These are phyloP conservation scores for Fusarium zealandicum DNA, from an alignment of 2,329 filamentous ascomycete species.

Conservation along the genomic window DNA sequence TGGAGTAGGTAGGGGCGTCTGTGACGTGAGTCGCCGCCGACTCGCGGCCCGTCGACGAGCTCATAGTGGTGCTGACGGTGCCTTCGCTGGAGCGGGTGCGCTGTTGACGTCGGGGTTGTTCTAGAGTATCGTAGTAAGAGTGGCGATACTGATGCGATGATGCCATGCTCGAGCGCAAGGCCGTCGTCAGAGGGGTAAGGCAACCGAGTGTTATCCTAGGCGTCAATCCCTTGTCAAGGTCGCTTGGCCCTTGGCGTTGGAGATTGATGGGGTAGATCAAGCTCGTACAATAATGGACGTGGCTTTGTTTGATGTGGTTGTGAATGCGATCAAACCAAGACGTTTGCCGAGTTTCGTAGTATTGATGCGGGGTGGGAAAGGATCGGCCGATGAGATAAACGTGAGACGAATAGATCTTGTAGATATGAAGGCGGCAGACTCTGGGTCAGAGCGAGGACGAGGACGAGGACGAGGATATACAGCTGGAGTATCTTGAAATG, in stretches of 20 bases:
- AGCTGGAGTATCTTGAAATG: slow-evolving; percentile 8
- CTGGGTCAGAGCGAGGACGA: slow-evolving; percentile 5
- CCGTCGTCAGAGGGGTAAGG: slow-evolving; percentile 16
- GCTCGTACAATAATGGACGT: neutral
- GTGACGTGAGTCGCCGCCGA: slow-evolving; percentile 86
- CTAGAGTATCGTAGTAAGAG: slow-evolving; percentile 57
- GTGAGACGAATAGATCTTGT: slow-evolving; percentile 8
- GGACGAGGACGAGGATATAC: slow-evolving; percentile 3
- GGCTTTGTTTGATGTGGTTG: slow-evolving; percentile 6
- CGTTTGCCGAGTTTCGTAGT: slow-evolving; percentile 12
- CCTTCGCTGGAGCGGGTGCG: slow-evolving; percentile 81
- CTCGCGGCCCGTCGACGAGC: slow-evolving; percentile 75
- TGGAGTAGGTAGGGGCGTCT: slow-evolving; percentile 91
- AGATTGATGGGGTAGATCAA: neutral
- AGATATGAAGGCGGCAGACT: neutral
- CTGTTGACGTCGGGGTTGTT: slow-evolving; percentile 54
- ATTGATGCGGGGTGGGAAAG: slow-evolving; percentile 32
- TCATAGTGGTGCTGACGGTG: slow-evolving; percentile 86
- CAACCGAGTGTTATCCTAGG: slow-evolving; percentile 28
- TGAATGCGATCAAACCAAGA: neutral
- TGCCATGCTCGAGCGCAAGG: slow-evolving; percentile 54
- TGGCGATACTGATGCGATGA: slow-evolving; percentile 62
- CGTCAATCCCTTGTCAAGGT: slow-evolving; percentile 28
- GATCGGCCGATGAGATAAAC: slow-evolving; percentile 26
- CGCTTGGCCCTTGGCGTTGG: slow-evolving; percentile 11